Conservation (phyloP, 169 alveolate species). For the Eimeria maxima region DNA sequence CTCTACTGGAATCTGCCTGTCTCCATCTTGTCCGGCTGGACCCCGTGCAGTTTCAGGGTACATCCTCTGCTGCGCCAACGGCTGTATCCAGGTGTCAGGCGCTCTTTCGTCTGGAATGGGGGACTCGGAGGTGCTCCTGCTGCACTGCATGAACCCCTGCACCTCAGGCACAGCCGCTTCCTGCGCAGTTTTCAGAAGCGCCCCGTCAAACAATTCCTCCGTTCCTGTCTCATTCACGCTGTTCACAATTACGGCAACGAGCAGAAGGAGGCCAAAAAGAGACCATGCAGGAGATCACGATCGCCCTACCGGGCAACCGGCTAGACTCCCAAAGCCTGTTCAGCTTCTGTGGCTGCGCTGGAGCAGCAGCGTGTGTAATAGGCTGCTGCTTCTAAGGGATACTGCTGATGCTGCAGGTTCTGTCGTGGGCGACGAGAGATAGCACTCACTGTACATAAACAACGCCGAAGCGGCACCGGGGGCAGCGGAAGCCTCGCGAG, state of each 20-base stretch:
- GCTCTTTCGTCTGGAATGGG: constrained; percentile 64
- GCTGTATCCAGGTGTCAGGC: constrained; percentile 26
- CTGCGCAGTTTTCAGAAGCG: neutral
- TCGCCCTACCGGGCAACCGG: neutral
- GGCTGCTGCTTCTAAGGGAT: neutral
- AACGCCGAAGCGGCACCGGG: constrained; percentile 66
- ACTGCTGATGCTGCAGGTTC: neutral
- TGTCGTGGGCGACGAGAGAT: neutral
- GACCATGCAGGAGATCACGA: neutral
- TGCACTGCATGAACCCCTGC: neutral
- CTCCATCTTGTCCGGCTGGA: neutral
- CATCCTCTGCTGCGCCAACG: constrained; percentile 25
- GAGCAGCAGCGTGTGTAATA: neutral
- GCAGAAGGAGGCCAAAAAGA: neutral
- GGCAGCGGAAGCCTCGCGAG: constrained; percentile 82
- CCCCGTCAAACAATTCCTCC: constrained; percentile 7
- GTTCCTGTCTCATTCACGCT: constrained; percentile 57
- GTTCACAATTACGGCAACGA: neutral
- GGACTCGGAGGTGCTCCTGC: neutral
- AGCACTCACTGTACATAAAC: constrained; percentile 67
- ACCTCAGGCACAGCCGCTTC: neutral
- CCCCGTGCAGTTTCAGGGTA: constrained; percentile 38
- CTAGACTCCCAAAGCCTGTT: neutral
- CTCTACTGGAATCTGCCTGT: neutral
- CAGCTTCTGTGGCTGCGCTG: too few species aligned